Percentiles rank a stretch among this genome's conserved stretches.
Evolutionary conservation across 768 basidiomycete genomes (phyloP).

Genomic region (Cystofilobasidium ferigula): DNA sequence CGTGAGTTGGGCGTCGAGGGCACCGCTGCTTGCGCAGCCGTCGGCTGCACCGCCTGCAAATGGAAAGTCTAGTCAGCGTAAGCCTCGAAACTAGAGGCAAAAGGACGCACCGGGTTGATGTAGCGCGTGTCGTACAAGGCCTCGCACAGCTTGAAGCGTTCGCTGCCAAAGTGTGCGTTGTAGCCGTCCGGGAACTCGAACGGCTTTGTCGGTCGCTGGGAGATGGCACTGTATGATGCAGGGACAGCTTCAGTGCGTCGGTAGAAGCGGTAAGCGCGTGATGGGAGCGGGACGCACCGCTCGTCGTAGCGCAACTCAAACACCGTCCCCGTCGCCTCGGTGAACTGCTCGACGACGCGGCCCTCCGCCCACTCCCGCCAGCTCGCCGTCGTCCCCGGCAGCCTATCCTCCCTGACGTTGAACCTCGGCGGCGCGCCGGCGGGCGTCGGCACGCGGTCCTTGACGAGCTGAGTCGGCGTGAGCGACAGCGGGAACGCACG

Average conservation of each 20-base stretch:
- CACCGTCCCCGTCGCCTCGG: conserved; percentile 77
- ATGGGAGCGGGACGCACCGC: conserved; percentile 41
- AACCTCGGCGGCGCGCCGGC: conserved; percentile 54
- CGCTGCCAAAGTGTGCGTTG: conserved; percentile 66
- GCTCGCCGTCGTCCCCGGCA: conserved; percentile 59
- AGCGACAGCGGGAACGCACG: conserved; percentile 13
- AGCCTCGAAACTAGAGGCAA: no score
- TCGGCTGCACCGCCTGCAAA: conserved; percentile 34
- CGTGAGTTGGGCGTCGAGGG: conserved; percentile 38
- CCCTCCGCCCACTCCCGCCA: conserved; percentile 73
- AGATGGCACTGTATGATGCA: not conserved
- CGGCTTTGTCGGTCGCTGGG: conserved; percentile 42
- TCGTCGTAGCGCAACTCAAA: conserved; percentile 80
- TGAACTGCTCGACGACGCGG: conserved; percentile 85
- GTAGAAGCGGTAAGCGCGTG: not conserved
- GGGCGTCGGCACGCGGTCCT: conserved; percentile 61
- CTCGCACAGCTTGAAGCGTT: conserved; percentile 76
- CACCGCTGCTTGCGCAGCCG: conserved; percentile 32
- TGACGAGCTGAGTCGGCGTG: conserved; percentile 72
- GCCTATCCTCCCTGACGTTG: conserved; percentile 61
- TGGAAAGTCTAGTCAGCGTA: not conserved
- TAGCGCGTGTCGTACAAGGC: conserved; percentile 65
- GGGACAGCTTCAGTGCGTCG: not conserved
- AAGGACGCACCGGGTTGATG: conserved; percentile 33
- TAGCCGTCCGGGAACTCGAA: conserved; percentile 97